A percentile compares a stretch with the other conserved stretches of the same genome.
Evolutionary conservation across 768 basidiomycete species (phyloP).

Genomic region (Lentinula edodes): DNA sequence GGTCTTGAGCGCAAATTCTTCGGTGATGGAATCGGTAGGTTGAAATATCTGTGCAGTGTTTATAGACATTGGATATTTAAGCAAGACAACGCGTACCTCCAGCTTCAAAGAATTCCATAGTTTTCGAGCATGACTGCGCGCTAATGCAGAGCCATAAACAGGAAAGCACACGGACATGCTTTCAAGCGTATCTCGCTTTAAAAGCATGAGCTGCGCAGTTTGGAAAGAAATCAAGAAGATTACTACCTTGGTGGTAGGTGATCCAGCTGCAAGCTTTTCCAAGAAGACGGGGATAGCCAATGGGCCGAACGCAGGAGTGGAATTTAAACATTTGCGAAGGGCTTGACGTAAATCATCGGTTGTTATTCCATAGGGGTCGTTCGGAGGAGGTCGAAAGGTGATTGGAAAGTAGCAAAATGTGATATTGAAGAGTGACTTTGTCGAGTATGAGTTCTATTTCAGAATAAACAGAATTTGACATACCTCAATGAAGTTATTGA

Average conservation of each 20-base stretch:
- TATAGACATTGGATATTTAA: background rate
- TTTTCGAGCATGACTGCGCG: conserved; percentile 59
- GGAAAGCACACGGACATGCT: conserved; percentile 76
- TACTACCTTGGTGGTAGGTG: conserved; percentile 74
- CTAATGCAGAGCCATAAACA: conserved; percentile 67
- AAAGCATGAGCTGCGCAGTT: background rate
- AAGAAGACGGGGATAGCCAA: conserved; percentile 84
- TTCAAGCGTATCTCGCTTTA: conserved; percentile 78
- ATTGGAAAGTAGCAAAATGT: conserved; percentile 99
- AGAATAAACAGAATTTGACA: background rate
- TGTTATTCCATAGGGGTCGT: conserved; percentile 91
- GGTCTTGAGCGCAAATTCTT: conserved; percentile 67
- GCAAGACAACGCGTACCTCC: conserved; percentile 49
- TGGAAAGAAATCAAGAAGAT: background rate
- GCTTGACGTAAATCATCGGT: conserved; percentile 76
- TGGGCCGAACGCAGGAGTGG: conserved; percentile 77
- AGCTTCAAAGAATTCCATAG: conserved; percentile 91
- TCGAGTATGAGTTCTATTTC: background rate
- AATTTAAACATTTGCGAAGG: conserved; percentile 66
- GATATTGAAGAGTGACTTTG: conserved; percentile 85
- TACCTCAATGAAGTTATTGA: conserved; percentile 72
- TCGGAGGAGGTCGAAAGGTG: conserved; percentile 88
- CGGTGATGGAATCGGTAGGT: conserved; percentile 74
- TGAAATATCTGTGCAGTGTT: conserved; percentile 71
- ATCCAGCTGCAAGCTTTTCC: conserved; percentile 85